These are phyloP conservation scores for Ilyonectria robusta DNA, from an alignment of 2,329 filamentous ascomycete genomes.

Conservation along the genomic window DNA sequence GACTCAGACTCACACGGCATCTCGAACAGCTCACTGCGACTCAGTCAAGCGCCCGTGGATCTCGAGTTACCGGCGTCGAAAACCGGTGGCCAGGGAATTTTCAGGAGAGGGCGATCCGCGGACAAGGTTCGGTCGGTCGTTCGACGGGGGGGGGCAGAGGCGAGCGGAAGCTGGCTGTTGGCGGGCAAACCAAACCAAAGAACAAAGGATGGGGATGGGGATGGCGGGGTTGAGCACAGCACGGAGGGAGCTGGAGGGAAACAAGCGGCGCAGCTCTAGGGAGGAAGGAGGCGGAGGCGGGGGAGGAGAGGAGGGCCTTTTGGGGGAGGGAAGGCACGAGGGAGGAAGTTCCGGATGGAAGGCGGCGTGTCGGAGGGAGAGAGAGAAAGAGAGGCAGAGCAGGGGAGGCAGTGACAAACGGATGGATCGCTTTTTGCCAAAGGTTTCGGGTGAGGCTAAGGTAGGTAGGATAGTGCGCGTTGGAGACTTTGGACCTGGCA, in stretches of 20 bases:
- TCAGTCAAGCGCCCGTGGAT: constrained; percentile 38
- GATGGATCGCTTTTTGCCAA: background rate
- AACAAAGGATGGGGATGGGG: constrained; percentile 28
- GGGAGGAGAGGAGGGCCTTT: constrained; percentile 28
- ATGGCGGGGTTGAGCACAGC: constrained; percentile 46
- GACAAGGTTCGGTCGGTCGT: constrained; percentile 33
- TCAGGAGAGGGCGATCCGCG: constrained; percentile 24
- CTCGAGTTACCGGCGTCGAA: constrained; percentile 37
- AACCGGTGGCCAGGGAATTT: constrained; percentile 32
- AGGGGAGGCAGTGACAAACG: background rate
- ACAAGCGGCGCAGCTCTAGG: constrained; percentile 32
- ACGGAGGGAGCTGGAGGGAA: constrained; percentile 28
- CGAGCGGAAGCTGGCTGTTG: constrained; percentile 37
- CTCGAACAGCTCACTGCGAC: constrained; percentile 44
- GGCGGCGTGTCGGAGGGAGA: constrained; percentile 11
- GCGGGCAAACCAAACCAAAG: constrained; percentile 25
- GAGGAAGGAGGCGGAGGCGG: constrained; percentile 28
- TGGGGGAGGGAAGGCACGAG: constrained; percentile 12
- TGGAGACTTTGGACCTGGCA: background rate
- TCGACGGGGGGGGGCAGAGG: constrained; percentile 34
- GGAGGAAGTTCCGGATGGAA: constrained; percentile 16
- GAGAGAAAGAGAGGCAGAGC: constrained; percentile 8
- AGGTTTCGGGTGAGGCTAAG: constrained; percentile 3
- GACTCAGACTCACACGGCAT: constrained; percentile 56
- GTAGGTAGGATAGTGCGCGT: background rate